Evolutionary conservation across 2,329 filamentous ascomycete species (phyloP).

Genomic region (Sporothrix pallida): DNA sequence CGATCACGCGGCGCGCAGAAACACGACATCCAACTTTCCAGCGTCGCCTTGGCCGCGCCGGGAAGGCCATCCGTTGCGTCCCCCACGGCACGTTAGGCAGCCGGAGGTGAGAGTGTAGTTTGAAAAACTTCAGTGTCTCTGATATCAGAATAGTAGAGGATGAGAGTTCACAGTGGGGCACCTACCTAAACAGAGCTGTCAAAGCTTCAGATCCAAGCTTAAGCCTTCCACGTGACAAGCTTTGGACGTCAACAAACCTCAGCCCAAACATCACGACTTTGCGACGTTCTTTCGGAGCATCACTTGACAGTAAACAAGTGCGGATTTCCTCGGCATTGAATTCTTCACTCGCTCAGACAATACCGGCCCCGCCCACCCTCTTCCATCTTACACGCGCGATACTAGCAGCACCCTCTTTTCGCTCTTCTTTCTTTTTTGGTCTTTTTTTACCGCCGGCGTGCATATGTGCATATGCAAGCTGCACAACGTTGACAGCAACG

Average conservation of each 20-base stretch:
- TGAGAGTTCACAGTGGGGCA: not conserved
- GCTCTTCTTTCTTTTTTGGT: too few relatives aligned
- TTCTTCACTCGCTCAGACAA: not conserved
- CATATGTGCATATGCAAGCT: constrained; percentile 29
- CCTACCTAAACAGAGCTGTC: not conserved
- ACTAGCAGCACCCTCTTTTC: not conserved
- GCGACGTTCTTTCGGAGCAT: not conserved
- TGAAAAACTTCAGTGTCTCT: too few relatives aligned
- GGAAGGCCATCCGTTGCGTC: not conserved
- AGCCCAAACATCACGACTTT: not conserved
- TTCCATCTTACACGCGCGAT: constrained; percentile 2
- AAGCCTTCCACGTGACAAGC: not conserved
- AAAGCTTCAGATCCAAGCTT: not conserved
- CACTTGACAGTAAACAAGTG: not conserved
- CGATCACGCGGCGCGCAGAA: constrained; percentile 15
- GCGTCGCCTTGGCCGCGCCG: constrained; percentile 19
- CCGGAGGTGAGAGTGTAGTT: not conserved
- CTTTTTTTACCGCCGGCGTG: constrained; percentile 7
- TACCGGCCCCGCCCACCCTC: not conserved
- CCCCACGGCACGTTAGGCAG: constrained; percentile 18
- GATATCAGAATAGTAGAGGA: too few relatives aligned
- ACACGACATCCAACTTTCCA: not conserved
- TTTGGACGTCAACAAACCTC: not conserved
- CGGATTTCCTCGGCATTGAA: not conserved
- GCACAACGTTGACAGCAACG: constrained; percentile 4